Percentiles rank a stretch among this genome's conserved stretches.
Conservation (phyloP, 2,329 filamentous ascomycete species). For the Pestalotiopsis sp. region DNA sequence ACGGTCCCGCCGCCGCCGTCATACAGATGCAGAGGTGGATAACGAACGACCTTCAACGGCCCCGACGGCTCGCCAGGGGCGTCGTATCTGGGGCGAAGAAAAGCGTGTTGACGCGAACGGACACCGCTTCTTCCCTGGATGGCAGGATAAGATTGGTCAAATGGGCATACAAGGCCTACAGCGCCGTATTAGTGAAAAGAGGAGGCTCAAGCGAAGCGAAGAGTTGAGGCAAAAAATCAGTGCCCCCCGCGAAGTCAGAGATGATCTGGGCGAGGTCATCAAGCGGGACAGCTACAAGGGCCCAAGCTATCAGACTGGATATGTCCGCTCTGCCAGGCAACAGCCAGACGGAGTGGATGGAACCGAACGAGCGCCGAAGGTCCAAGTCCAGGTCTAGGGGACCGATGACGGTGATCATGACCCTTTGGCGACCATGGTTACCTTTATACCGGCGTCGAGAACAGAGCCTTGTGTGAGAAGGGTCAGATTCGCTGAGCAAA, state of each 20-base stretch:
- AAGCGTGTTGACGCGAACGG: slow-evolving; percentile 34
- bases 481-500: neutral
- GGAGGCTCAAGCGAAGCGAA: slow-evolving; percentile 59
- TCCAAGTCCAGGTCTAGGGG: slow-evolving; percentile 16
- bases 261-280: slow-evolving; percentile 61
- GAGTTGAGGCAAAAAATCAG: slow-evolving; percentile 64
- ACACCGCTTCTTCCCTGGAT: slow-evolving; percentile 33
- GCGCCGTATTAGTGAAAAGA: slow-evolving; percentile 58
- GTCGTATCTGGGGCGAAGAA: slow-evolving; percentile 30
- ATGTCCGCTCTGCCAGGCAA: neutral
- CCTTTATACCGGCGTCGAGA: slow-evolving; percentile 2
- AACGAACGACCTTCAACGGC: slow-evolving; percentile 40
- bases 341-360: neutral
- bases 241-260: slow-evolving; percentile 58
- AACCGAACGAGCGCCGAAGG: slow-evolving; percentile 9
- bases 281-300: slow-evolving; percentile 44
- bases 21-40: slow-evolving; percentile 23
- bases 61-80: slow-evolving; percentile 27
- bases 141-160: slow-evolving; percentile 53
- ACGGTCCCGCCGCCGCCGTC: slow-evolving; percentile 8
- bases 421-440: neutral
- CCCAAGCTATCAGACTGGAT: slow-evolving; percentile 29
- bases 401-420: neutral
- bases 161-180: slow-evolving; percentile 53
- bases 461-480: slow-evolving; percentile 3